Conservation (phyloP, 345 rosid genomes). For the Eutrema japonicum region DNA sequence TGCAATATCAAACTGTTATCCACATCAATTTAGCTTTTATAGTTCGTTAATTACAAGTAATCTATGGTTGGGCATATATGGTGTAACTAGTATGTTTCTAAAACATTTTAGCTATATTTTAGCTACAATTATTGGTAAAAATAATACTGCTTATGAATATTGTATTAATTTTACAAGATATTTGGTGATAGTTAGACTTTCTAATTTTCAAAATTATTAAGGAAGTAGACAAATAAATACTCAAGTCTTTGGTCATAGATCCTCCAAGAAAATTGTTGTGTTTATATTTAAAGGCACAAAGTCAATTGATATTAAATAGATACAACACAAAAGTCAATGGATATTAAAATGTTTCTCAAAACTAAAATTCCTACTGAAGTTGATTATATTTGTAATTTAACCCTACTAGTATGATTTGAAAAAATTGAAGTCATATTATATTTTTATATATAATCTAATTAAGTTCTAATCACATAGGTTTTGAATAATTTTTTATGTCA, state of each 20-base stretch:
- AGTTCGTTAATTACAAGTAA: not conserved
- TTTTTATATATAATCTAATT: conserved; percentile 8
- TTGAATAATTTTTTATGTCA: conserved; percentile 22
- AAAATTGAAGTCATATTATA: conserved; percentile 29
- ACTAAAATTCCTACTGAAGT: conserved; percentile 4
- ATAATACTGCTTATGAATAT: not conserved
- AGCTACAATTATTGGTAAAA: not conserved
- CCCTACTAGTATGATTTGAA: conserved; percentile 20
- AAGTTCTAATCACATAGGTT: conserved; percentile 25
- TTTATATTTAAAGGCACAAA: conserved; percentile 19
- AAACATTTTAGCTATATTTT: conserved; percentile 7
- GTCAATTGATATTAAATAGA: conserved; percentile 33
- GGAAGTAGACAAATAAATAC: conserved; percentile 23
- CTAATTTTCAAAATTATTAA: conserved; percentile 1
- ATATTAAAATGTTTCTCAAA: conserved; percentile 16
- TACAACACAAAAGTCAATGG: conserved; percentile 38
- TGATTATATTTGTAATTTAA: conserved; percentile 10
- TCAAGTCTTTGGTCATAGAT: conserved; percentile 36
- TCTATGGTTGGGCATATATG: not conserved
- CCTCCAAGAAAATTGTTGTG: conserved; percentile 27
- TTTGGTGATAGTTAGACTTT: conserved; percentile 34
- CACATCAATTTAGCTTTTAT: not conserved
- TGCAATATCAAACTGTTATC: not conserved
- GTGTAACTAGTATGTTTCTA: not conserved
- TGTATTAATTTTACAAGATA: conserved; percentile 17